Base-by-base conservation (phyloP, 768 basidiomycete genomes). In the Suillus subluteus region DNA sequence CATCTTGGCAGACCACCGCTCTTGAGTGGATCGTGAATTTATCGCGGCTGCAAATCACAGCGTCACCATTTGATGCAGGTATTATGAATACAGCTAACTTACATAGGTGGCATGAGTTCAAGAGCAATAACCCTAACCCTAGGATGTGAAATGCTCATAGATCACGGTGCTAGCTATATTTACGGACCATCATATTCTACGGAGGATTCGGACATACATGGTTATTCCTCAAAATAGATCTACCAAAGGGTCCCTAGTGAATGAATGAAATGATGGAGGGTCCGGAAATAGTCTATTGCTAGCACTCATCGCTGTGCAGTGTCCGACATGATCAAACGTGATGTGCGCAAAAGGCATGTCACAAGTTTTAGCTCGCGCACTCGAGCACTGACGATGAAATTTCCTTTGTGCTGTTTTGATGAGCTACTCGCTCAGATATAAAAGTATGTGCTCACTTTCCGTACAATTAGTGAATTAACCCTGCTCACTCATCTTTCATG, bases 1-100 rank as follows among this genome's bases (percentile, higher is more conserved):
- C 93, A 80, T 98, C 96, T 74, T 95, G 92, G 75, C 94, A 95
- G 37, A 98, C 91, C 58, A 97, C 85, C 7, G 95, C 92, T 74
- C 90, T 94, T 3, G 95, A 92, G 70, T 97, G 94, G 55, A 98
- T 94, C 7, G 90, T 91, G 73, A 93, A 91, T 75, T 92, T 93
- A 81, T 95, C 92, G 70, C 91, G 91, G 78, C 94, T 95, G 73
- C 30, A 66, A 58, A 69, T 52, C 67, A 59, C 30, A 16, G 50
- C n/a, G 18, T 66, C 41, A 56, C 35, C 40, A 66, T 50, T 30
- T 50, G 46, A 43, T 8, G 4, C 26, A 58, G 13, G 48, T n/a
- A 13, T 30, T 2, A 46, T 68, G 3, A 65, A 50, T 48, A 40
- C 46, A 37, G 8, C 13, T 30, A 13, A 9, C 76, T 76, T 48